phyloP scores from a whole-genome alignment of 352 stramenopile genomes.

The Peronospora tabacina region DNA sequence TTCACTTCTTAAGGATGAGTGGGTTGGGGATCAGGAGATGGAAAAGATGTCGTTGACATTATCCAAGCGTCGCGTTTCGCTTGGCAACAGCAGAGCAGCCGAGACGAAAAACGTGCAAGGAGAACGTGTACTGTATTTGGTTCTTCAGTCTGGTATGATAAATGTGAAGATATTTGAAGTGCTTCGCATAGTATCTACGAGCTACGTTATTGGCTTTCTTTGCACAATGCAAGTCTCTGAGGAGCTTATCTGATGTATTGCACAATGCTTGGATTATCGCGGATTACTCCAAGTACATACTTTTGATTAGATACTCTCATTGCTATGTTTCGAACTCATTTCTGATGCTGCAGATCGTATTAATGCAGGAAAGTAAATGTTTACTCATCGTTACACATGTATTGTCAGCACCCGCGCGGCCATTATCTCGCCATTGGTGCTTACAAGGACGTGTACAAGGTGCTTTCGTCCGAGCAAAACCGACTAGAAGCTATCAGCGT shows the following conservation, averaged over 20 bases:
- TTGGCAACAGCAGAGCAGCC: conserved; percentile 4
- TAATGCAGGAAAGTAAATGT: conserved; percentile 36
- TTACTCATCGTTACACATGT: conserved; percentile 38
- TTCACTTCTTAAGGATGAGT: conserved; percentile 39
- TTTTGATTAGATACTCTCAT: not conserved
- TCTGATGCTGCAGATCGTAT: conserved; percentile 1
- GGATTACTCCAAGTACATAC: conserved; percentile 44
- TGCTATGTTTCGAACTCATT: conserved; percentile 7
- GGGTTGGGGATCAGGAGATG: conserved; percentile 45
- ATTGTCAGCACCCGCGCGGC: conserved; percentile 46
- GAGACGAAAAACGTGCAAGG: conserved; percentile 23
- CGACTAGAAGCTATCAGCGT: conserved; percentile 75
- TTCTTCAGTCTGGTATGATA: conserved; percentile 40
- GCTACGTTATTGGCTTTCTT: conserved; percentile 25
- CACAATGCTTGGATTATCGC: conserved; percentile 37
- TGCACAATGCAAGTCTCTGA: not conserved
- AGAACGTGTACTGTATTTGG: conserved; percentile 36
- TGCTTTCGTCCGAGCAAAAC: conserved; percentile 52
- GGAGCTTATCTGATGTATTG: conserved; percentile 1
- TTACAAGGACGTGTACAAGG: conserved; percentile 88
- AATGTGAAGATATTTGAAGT: conserved; percentile 21
- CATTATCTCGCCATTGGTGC: conserved; percentile 76
- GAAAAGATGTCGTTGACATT: conserved; percentile 32
- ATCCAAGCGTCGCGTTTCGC: conserved; percentile 25
- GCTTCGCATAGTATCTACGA: conserved; percentile 37